Base-by-base conservation (phyloP, 2,329 filamentous ascomycete species). In the Torrubiellomyces zombiae region DNA sequence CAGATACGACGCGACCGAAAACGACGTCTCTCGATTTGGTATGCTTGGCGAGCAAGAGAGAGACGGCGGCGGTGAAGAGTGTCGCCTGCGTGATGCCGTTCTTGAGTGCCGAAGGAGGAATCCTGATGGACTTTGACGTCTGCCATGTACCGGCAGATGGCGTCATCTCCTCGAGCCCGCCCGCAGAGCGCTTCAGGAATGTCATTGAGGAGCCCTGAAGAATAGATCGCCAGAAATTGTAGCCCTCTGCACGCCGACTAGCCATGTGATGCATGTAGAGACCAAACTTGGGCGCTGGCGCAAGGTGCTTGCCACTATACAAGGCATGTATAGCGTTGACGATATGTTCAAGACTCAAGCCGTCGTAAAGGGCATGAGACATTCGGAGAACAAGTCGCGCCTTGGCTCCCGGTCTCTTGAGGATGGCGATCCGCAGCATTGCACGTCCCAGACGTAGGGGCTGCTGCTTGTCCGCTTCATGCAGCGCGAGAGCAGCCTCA, bases 321-420 rank as follows among this genome's bases (percentile, higher is more conserved):
- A 38, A 22, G 1, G 23, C 16, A 9, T 35, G 33, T 12, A 40
- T 30, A 4, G 20, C 26, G 11, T 29, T 25, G n/a, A 35, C 16
- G n/a, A 40, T 27, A 15, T 30, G 17, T 14, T 34, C 31, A 2
- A 40, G 10, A 9, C 36, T 39, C 18, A 37, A 6, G 10, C 38
- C 38, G 12, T 40, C 38, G 10, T 40, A 40, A 16, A 40, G 10
- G 10, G 38, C 38, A 14, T 40, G 38, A 2, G 34, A 38, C 16
- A 38, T 16, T 3, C 26, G 24, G 1, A 40, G 26, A 7, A 38
- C 10, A 1, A 40, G 23, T 2, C 34, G 32, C 7, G 30, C 8
- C 3, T 24, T 25, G 7, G 28, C 16, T 12, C 19, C 18, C 7
- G 18, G 14, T 20, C 33, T 33, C n/a, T 11, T 18, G 4, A 33